Percentiles rank a stretch among this genome's conserved stretches.
phyloP scores from a whole-genome alignment of 2,329 filamentous ascomycete genomes.

The Alternaria longipes region DNA sequence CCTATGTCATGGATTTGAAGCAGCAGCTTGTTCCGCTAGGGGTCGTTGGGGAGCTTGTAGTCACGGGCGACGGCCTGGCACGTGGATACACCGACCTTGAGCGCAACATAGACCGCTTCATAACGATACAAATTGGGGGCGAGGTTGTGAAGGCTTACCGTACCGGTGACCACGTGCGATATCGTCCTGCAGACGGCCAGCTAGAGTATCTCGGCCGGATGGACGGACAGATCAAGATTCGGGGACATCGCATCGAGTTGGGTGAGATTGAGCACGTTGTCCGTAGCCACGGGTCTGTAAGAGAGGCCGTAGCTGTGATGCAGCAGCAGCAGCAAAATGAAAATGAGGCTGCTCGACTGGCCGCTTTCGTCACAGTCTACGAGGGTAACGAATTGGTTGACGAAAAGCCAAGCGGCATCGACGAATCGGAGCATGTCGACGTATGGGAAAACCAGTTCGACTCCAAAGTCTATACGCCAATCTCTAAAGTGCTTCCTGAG shows the following conservation, averaged over 20 bases:
- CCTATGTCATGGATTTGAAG: neutral
- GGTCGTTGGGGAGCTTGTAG: conserved; percentile 29
- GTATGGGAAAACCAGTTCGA: neutral
- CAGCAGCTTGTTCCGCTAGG: conserved; percentile 24
- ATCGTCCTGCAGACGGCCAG: conserved; percentile 25
- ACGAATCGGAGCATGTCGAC: neutral
- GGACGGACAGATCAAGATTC: conserved; percentile 37
- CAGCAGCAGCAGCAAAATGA: neutral
- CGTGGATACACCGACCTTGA: conserved; percentile 22
- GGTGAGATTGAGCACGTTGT: conserved; percentile 30
- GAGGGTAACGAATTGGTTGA: neutral
- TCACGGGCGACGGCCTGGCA: conserved; percentile 26
- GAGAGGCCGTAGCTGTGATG: neutral
- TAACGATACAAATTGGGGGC: neutral
- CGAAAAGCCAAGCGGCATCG: fast-evolving
- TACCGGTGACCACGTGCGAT: conserved; percentile 34
- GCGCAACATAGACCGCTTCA: conserved; percentile 26
- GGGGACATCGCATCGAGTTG: conserved; percentile 37
- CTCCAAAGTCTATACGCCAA: neutral
- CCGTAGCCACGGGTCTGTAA: neutral
- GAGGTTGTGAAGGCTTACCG: neutral
- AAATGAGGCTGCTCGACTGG: neutral
- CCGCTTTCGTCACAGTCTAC: neutral
- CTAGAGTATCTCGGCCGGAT: conserved; percentile 27
- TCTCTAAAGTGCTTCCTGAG: neutral